Base-by-base conservation (phyloP, 768 basidiomycete genomes). In the Galerina sulciceps region DNA sequence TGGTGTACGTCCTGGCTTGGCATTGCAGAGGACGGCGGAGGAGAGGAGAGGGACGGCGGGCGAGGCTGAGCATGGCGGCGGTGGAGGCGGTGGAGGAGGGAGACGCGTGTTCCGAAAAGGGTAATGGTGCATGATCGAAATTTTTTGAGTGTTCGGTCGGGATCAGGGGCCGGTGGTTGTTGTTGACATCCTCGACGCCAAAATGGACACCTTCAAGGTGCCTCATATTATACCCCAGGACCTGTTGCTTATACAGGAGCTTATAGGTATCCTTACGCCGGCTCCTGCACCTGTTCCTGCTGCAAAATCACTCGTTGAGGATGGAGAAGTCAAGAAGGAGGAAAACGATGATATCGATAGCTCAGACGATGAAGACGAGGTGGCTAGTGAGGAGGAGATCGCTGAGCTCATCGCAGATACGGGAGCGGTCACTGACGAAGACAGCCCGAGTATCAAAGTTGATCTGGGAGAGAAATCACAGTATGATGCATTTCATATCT, bases 321-420 rank as follows among this genome's bases (percentile, higher is more conserved):
- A 23, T 10, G 58, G 11, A 36, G 50, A 35, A 26, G 45, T 42
- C 50, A 56, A 65, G 40, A 60, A 67, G 14, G 38, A 17, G 1
- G 70, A 64, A 14, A 72, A 76, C 10, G 81, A 85, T 53, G 79
- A 81, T 65, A 85, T 85, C 53, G 74, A 77, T 57, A 88, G 86
- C 63, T 23, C 36, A 38, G 76, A 81, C 10, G 62, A 76, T 42
- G 76, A 81, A 17, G 74, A 67, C 58, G 84, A 83, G 44, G 73
- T 71, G 49, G 87, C 87, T 55, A 91, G 90, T 59, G 89, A 90
- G 67, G 85, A 85, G 38, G 91, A 91, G 68, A 85, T 91, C 44
- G 88, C 87, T n/a, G 81, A 81, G 58, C 79, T 89, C 26, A 77
- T 81, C 17, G 48, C 46, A 8, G 26, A 31, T 4, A 31, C 26